Conservation (phyloP, 2,329 filamentous ascomycete species). For the Ophiosphaerella narmari region DNA sequence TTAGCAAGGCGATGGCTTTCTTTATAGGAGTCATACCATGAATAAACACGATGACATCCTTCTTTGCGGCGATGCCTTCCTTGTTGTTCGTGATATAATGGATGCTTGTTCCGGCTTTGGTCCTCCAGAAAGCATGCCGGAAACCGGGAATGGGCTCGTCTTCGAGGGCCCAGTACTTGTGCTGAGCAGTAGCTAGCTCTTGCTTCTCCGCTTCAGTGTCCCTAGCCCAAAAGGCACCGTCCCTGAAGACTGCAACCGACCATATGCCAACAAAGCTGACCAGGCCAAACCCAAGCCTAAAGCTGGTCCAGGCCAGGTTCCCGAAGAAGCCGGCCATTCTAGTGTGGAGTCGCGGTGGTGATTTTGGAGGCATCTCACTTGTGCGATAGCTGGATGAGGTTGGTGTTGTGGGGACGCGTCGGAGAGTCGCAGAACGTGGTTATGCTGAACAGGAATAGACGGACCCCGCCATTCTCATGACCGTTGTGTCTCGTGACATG, state of each 20-base stretch:
- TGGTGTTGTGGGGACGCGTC: background rate
- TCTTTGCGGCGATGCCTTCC: slow-evolving; percentile 22
- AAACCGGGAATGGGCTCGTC: slow-evolving; percentile 52
- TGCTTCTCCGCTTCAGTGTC: slow-evolving; percentile 34
- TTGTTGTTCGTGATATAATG: slow-evolving; percentile 57
- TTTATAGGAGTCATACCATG: slow-evolving; percentile 46
- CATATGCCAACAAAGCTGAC: slow-evolving; percentile 28
- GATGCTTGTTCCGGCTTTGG: slow-evolving; percentile 56
- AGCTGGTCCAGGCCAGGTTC: slow-evolving; percentile 27
- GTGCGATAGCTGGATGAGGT: no score
- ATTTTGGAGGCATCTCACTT: background rate
- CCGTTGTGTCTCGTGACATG: background rate
- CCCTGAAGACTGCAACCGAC: slow-evolving; percentile 25
- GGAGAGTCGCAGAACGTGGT: background rate
- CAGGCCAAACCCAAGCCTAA: slow-evolving; percentile 40
- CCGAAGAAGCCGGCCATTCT: slow-evolving; percentile 13
- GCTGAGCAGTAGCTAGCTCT: slow-evolving; percentile 47
- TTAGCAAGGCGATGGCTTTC: background rate
- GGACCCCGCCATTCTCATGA: no score
- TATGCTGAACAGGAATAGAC: background rate
- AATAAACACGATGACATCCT: slow-evolving; percentile 57
- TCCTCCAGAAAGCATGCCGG: slow-evolving; percentile 57
- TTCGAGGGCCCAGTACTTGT: slow-evolving; percentile 60
- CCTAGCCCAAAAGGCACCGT: slow-evolving; percentile 34
- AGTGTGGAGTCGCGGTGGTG: background rate